Evolutionary conservation across 1,284 basidiomycete genomes (phyloP).

Genomic region (Megacollybia platyphylla): DNA sequence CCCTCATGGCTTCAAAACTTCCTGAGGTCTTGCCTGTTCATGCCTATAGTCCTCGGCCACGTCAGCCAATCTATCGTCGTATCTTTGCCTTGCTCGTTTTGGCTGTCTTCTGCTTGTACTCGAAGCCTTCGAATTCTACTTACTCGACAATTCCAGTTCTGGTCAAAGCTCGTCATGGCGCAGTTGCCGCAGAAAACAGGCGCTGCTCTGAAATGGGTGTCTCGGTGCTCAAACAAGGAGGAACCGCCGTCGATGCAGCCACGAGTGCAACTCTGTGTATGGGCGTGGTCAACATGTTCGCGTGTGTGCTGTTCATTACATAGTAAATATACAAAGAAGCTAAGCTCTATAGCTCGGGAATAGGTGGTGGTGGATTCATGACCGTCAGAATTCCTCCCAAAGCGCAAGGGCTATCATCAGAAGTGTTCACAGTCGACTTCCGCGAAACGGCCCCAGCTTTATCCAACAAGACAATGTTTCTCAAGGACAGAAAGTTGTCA

Average conservation of each 20-base stretch:
- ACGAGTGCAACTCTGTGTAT: slow-evolving; percentile 74
- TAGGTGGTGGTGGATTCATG: slow-evolving; percentile 91
- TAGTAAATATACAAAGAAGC: too few species aligned
- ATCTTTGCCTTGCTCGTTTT: too few species aligned
- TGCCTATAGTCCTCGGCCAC: too few species aligned
- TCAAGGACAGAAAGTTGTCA: slow-evolving; percentile 32
- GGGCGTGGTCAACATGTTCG: slow-evolving; percentile 85
- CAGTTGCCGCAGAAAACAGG: slow-evolving; percentile 80
- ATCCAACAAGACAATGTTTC: slow-evolving; percentile 70
- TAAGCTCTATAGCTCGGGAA: slow-evolving; percentile 50
- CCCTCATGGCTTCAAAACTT: too few species aligned
- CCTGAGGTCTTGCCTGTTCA: too few species aligned
- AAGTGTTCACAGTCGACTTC: slow-evolving; percentile 76
- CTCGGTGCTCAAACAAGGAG: slow-evolving; percentile 64
- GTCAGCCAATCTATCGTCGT: too few species aligned
- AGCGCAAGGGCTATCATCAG: slow-evolving; percentile 27
- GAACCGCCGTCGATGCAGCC: slow-evolving; percentile 85
- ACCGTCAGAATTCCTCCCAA: slow-evolving; percentile 66
- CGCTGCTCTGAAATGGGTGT: slow-evolving; percentile 80
- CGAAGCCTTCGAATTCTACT: background rate
- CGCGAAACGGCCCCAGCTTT: slow-evolving; percentile 75
- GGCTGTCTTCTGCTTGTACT: too few species aligned
- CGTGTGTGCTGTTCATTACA: slow-evolving; percentile 28
- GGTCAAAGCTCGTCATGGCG: slow-evolving; percentile 61
- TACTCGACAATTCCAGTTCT: background rate